Conservation (phyloP, 1,284 basidiomycete species). For the Wolfiporia cocos region DNA sequence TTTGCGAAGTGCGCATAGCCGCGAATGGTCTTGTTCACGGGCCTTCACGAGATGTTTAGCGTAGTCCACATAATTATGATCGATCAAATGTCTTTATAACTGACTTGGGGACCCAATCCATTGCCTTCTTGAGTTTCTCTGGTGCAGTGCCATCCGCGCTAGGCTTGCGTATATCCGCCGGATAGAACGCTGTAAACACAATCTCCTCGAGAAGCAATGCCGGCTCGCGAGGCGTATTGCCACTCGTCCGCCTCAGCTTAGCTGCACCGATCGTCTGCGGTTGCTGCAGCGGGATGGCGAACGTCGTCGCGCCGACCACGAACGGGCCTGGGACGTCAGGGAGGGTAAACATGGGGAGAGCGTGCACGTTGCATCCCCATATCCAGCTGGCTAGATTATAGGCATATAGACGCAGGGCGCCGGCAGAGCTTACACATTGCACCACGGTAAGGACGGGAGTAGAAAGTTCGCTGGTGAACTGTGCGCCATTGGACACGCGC, state of each 20-base stretch:
- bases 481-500: no score
- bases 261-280: constrained; percentile 34
- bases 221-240: constrained; percentile 25
- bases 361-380: no score
- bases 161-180: constrained; percentile 27
- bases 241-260: constrained; percentile 24
- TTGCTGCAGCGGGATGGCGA: constrained; percentile 35
- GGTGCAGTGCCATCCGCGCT: constrained; percentile 14
- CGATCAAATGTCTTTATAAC: constrained; percentile 11
- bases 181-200: constrained; percentile 56
- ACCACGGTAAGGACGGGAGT: no score
- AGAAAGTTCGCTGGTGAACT: no score
- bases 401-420: no score
- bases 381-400: no score
- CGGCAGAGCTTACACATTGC: no score
- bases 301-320: constrained; percentile 50
- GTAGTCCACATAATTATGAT: neutral
- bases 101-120: constrained; percentile 49
- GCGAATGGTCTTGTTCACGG: constrained; percentile 34
- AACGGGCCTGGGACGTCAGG: constrained; percentile 37
- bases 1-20: constrained; percentile 41
- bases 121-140: constrained; percentile 29
- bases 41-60: constrained; percentile 8
- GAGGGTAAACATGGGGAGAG: constrained; percentile 35
- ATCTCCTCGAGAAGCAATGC: constrained; percentile 49